Conservation (phyloP, 306 rosid species). For the Trifolium subterraneum region DNA sequence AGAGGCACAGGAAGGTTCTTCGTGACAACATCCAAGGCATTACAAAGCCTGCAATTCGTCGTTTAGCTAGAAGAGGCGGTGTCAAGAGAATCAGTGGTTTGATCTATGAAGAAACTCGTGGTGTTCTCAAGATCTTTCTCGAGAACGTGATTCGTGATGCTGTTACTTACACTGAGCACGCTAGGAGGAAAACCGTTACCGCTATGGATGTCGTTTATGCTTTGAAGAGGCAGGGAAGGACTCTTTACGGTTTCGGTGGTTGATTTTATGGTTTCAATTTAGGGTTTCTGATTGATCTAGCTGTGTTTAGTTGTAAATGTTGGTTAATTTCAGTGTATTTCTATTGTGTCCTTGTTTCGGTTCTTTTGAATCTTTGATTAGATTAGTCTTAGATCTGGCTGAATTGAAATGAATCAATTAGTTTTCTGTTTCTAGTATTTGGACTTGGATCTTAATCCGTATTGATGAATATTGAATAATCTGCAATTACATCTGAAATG, state of each 20-base stretch:
- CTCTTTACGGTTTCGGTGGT: not conserved
- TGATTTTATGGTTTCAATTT: not conserved
- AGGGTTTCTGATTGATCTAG: not conserved
- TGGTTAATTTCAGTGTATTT: not conserved
- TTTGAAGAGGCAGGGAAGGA: not conserved
- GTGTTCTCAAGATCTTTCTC: not conserved
- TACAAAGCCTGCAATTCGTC: not conserved
- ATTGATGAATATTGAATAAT: no score
- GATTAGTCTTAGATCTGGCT: not conserved
- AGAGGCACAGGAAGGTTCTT: not conserved
- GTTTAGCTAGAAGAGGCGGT: not conserved
- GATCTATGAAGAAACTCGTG: not conserved
- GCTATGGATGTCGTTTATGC: not conserved
- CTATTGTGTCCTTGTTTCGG: not conserved
- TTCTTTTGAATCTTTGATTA: not conserved
- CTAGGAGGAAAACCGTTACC: not conserved
- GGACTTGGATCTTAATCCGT: no score
- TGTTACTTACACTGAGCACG: not conserved
- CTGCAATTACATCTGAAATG: no score
- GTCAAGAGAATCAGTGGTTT: not conserved
- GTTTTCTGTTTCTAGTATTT: not conserved
- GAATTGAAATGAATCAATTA: not conserved
- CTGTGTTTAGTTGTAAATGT: not conserved
- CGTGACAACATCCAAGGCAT: not conserved
- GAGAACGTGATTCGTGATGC: slow-evolving; percentile 13